A percentile compares a stretch with the other conserved stretches of the same genome.
Conservation (phyloP, 768 basidiomycete genomes). For the Calocybe cyanea region DNA sequence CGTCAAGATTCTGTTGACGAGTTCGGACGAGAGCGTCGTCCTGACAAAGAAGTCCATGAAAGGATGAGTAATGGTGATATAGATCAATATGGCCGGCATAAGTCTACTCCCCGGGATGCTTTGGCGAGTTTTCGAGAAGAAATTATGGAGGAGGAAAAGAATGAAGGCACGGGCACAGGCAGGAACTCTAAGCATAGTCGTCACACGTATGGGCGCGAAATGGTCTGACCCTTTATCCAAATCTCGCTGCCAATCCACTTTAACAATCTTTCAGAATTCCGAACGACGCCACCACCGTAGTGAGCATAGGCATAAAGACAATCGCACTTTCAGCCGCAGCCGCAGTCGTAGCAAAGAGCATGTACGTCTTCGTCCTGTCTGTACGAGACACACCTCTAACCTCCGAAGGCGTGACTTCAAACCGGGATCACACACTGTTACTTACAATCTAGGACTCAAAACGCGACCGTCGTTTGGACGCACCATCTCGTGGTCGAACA, state of each 20-base stretch:
- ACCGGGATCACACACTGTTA: not conserved
- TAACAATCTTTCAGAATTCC: not conserved
- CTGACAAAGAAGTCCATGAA: not conserved
- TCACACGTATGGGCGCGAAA: not conserved
- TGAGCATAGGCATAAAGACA: constrained; percentile 2
- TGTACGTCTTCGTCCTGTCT: constrained; percentile 13
- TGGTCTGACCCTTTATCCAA: not conserved
- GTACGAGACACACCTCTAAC: constrained; percentile 11
- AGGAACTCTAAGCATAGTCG: constrained; percentile 1
- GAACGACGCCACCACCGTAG: not conserved
- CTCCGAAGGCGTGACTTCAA: constrained; percentile 14
- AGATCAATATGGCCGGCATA: not conserved
- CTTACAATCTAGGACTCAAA: constrained; percentile 8
- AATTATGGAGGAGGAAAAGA: not conserved
- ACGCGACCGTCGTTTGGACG: constrained; percentile 2
- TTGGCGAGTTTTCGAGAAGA: constrained; percentile 6
- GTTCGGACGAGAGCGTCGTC: constrained; percentile 2
- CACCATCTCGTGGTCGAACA: constrained; percentile 1
- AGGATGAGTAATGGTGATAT: not conserved
- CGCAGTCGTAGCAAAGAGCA: constrained; percentile 5
- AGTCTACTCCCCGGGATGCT: not conserved
- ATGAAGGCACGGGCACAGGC: not conserved
- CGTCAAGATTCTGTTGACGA: not conserved
- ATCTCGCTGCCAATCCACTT: not conserved
- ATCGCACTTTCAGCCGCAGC: constrained; percentile 2